Base-by-base conservation (phyloP, 768 basidiomycete species). In the Pisolithus orientalis region DNA sequence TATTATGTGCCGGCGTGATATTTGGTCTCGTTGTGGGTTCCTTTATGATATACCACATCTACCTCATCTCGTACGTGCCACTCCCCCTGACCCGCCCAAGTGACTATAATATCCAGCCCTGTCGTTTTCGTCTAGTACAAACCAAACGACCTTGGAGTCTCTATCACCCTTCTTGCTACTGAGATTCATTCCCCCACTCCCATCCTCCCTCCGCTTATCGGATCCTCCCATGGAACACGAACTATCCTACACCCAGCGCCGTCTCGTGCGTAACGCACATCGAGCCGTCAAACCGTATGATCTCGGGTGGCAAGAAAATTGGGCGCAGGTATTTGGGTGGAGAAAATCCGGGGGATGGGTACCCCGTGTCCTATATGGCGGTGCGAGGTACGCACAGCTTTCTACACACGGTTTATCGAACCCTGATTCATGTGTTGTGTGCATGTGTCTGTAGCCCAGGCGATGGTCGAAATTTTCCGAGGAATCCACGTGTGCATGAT, bases 71-170 rank as follows among this genome's bases (percentile, higher is more conserved):
- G 86, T 87, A 61, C 61, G 87, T 75, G 31, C 37, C 14, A 45
- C 29, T 53, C 44, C 44, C 5, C n/a, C 25, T 34, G 31, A 17
- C 32, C 17, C 9, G 39, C 17, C 11, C 34, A 34, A 34, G 11
- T 14, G 34, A 34, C 34, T 13, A 14, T 34, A 5, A 34, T 13
- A 14, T 14, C 14, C 34, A 5, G 11, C 13, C 4, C 14, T 5
- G 54, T 31, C 27, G 10, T 50, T 38, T 1, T 8, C 13, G 31
- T 49, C 32, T 54, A 90, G 88, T 34, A 90, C 84, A 27, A 92
- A 92, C 63, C 87, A 91, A 70, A 91, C 90, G n/a, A 92, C 90
- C 0, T 56, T 90, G 21, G 90, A 92, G 62, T 75, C 81, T 51
- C 74, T 90, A 38, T 81, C 87, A 0, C 87, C 87, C 1, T 91